These are phyloP conservation scores for Penicillium sp. DNA, from an alignment of 2,329 filamentous ascomycete species.

Conservation along the genomic window DNA sequence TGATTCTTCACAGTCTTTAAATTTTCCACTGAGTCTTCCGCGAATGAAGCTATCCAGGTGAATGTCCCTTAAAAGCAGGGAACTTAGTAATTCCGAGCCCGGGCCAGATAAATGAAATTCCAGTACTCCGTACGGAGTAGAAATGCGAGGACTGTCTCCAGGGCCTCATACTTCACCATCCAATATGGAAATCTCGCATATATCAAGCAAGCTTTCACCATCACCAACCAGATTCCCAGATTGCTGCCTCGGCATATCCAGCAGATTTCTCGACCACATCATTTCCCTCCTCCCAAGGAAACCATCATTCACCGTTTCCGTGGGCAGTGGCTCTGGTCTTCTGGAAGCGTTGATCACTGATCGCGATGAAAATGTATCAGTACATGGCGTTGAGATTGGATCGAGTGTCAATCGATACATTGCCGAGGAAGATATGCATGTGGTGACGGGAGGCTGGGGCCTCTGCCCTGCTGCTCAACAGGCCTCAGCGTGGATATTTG, in stretches of 20 bases:
- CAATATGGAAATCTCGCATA: conserved; percentile 18
- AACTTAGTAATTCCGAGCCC: conserved; percentile 12
- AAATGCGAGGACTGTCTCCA: neutral
- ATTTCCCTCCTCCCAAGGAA: conserved; percentile 23
- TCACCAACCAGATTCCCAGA: conserved; percentile 26
- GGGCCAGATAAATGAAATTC: neutral
- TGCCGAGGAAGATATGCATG: conserved; percentile 41
- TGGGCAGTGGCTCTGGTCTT: conserved; percentile 55
- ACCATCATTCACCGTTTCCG: conserved; percentile 41
- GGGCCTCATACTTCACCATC: conserved; percentile 13
- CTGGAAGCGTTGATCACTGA: conserved; percentile 48
- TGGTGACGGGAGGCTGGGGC: conserved; percentile 49
- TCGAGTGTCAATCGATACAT: conserved; percentile 50
- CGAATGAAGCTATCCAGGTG: neutral
- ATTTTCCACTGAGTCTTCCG: no score
- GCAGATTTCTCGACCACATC: conserved; percentile 20
- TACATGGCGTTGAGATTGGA: conserved; percentile 53
- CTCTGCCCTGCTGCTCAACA: conserved; percentile 44
- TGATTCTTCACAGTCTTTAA: no score
- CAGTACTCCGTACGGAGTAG: no score
- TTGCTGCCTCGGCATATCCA: conserved; percentile 33
- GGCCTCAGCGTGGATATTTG: conserved; percentile 54
- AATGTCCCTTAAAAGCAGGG: neutral
- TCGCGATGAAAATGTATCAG: conserved; percentile 23
- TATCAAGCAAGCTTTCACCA: conserved; percentile 16